Conservation (phyloP, 352 stramenopile species). For the Phytopythium montanum region DNA sequence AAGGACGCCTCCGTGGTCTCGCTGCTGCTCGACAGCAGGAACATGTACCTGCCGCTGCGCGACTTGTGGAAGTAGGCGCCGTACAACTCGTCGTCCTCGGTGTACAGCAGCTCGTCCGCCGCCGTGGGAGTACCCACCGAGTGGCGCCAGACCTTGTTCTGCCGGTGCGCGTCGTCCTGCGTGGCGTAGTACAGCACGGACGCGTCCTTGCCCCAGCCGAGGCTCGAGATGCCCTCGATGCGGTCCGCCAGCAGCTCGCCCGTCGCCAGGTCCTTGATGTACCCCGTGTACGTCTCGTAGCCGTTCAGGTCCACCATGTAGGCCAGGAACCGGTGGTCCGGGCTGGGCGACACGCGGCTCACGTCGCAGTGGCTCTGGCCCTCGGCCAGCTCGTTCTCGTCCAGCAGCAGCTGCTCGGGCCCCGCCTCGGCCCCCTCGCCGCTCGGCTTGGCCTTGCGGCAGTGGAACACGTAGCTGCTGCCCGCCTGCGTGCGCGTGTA, state of each 20-base stretch:
- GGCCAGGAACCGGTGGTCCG: slow-evolving; percentile 89
- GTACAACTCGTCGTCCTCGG: slow-evolving; percentile 94
- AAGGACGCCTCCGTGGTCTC: slow-evolving; percentile 92
- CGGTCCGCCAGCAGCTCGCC: slow-evolving; percentile 63
- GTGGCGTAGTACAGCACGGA: slow-evolving; percentile 94
- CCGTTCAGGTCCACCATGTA: slow-evolving; percentile 95
- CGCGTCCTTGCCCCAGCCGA: slow-evolving; percentile 90
- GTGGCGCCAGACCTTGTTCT: slow-evolving; percentile 93
- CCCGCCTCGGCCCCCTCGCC: slow-evolving; percentile 37
- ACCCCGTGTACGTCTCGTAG: slow-evolving; percentile 92
- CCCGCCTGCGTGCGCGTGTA: slow-evolving; percentile 88
- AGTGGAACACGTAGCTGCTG: slow-evolving; percentile 77
- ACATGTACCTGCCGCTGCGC: slow-evolving; percentile 90
- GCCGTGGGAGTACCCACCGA: slow-evolving; percentile 62
- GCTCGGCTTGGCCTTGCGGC: slow-evolving; percentile 58
- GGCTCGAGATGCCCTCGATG: slow-evolving; percentile 83
- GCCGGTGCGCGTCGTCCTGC: slow-evolving; percentile 89
- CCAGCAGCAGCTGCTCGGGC: slow-evolving; percentile 90
- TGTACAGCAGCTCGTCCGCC: slow-evolving; percentile 90
- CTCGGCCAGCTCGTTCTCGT: slow-evolving; percentile 92
- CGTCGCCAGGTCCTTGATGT: slow-evolving; percentile 84
- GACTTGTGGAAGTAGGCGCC: slow-evolving; percentile 90
- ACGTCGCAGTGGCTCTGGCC: slow-evolving; percentile 85
- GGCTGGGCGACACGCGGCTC: slow-evolving; percentile 71
- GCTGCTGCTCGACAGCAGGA: slow-evolving; percentile 85